phyloP scores from a whole-genome alignment of 805 yeast species.

The Priceomyces castillae region DNA sequence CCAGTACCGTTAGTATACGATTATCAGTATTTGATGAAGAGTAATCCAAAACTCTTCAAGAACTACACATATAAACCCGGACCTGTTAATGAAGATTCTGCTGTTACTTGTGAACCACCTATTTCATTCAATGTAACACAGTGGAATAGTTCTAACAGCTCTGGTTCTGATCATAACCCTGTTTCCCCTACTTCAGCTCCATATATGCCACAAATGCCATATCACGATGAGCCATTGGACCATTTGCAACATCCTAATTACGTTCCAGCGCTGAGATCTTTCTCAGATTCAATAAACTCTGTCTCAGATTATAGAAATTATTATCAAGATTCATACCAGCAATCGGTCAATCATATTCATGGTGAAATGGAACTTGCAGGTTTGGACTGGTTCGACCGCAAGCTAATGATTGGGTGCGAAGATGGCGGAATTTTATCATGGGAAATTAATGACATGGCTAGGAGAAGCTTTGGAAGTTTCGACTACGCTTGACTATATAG shows the following conservation, averaged over 20 bases:
- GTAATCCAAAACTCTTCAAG: conserved; percentile 37
- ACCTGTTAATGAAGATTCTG: conserved; percentile 13
- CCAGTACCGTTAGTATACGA: conserved; percentile 43
- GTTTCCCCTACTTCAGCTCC: conserved; percentile 16
- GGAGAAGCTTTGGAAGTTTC: conserved; percentile 40
- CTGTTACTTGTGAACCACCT: conserved; percentile 13
- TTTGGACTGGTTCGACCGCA: conserved; percentile 32
- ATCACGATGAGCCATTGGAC: conserved; percentile 1
- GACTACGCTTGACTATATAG: conserved; percentile 25
- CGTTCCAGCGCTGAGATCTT: not conserved
- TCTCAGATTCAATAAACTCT: conserved; percentile 2
- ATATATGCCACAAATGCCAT: conserved; percentile 6
- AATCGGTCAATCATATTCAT: conserved; percentile 31
- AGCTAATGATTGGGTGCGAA: conserved; percentile 39
- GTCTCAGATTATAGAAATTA: conserved; percentile 7
- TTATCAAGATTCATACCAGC: conserved; percentile 29
- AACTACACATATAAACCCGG: conserved; percentile 32
- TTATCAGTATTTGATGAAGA: conserved; percentile 35
- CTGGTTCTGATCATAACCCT: conserved; percentile 1
- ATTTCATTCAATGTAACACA: conserved; percentile 21
- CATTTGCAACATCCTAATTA: not conserved
- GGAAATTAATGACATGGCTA: conserved; percentile 37
- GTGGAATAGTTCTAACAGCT: conserved; percentile 12
- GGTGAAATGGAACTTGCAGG: conserved; percentile 47
- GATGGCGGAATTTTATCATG: conserved; percentile 40